Evolutionary conservation across 495 filamentous ascomycete species (phyloP).

Genomic region (Xylaria telfairii): DNA sequence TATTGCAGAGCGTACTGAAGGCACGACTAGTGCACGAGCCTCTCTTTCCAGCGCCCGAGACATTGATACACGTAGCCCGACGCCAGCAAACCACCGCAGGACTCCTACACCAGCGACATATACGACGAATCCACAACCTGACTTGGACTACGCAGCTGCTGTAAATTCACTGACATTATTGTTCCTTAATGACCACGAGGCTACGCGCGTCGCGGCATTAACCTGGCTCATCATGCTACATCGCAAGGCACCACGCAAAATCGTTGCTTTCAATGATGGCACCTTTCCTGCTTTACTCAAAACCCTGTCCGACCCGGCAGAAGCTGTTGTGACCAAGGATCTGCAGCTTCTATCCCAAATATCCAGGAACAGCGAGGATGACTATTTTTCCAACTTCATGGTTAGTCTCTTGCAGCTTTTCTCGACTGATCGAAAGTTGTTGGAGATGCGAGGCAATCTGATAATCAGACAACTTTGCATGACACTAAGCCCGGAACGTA

Average conservation of each 20-base stretch:
- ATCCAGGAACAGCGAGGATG: constrained; percentile 92
- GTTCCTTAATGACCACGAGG: constrained; percentile 96
- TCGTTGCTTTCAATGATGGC: constrained; percentile 94
- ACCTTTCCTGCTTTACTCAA: constrained; percentile 97
- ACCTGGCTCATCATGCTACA: constrained; percentile 98
- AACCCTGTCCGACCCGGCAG: constrained; percentile 92
- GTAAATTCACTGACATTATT: constrained; percentile 93
- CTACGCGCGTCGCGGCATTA: constrained; percentile 89
- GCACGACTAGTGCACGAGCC: constrained; percentile 55
- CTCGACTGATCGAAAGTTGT: constrained; percentile 85
- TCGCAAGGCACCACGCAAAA: constrained; percentile 89
- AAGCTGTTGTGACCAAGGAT: constrained; percentile 95
- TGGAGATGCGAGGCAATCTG: constrained; percentile 92
- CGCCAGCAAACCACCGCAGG: constrained; percentile 54
- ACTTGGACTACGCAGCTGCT: constrained; percentile 96
- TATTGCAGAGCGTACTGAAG: constrained; percentile 61
- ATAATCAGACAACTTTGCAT: constrained; percentile 96
- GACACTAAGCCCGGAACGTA: constrained; percentile 89
- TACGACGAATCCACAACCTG: constrained; percentile 57
- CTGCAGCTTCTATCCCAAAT: constrained; percentile 95
- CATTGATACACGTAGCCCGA: constrained; percentile 58
- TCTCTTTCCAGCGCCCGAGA: constrained; percentile 63
- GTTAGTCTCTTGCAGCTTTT: constrained; percentile 94
- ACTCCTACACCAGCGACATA: constrained; percentile 46
- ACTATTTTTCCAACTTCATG: constrained; percentile 98